Evolutionary conservation across 805 yeast species (phyloP), one percentile per base, ranked within the genome.

Genomic region (Zygoascus tannicola): DNA sequence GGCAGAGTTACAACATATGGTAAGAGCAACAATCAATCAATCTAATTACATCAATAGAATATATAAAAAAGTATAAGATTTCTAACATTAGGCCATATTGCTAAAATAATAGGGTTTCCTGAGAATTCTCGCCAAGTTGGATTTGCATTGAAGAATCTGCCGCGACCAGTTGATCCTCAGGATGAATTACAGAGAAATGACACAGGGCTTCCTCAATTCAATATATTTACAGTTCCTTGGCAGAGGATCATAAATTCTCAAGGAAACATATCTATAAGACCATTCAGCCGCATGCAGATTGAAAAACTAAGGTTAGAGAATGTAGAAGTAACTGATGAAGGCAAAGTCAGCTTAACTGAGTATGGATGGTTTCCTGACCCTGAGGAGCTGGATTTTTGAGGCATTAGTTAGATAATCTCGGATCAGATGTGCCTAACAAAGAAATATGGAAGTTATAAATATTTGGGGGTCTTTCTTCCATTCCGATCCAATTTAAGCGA

Each of bases 51-150:
- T 26, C 7, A 26, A 7, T 8, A 7, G 12, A 26, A 26, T 8
- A 7, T 26, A 26, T 8, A 8, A 7, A 26, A 26, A 7, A 26
- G 10, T 8, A 26, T 12, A 7, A 26, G 30, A 7, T 14, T 15
- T 22, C 30, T 23, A 15, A 20, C 4, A 12, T n/a, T 14, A 66
- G 71, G 85, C 2, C 88, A 81, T 56, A 75, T 84, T 5, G 92
- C 92, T 0, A 70, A 71, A 47, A 60, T 81, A 7, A 66, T 81
- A 0, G 72, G 70, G 23, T 66, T 71, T 40, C 92, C 94, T 0
- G 71, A 66, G 40, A 79, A 81, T 50, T 70, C 92, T 1, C 66
- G 94, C 4, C 86, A 76, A 47, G 92, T 83, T 1, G 94, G 94
- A 0, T 71, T 73, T 26, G 74, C 87, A 0, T 63, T 84, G 47